These are phyloP conservation scores for Spizellomyces sp. DNA, from an alignment of 192 early-diverging fungal species.

Conservation along the genomic window DNA sequence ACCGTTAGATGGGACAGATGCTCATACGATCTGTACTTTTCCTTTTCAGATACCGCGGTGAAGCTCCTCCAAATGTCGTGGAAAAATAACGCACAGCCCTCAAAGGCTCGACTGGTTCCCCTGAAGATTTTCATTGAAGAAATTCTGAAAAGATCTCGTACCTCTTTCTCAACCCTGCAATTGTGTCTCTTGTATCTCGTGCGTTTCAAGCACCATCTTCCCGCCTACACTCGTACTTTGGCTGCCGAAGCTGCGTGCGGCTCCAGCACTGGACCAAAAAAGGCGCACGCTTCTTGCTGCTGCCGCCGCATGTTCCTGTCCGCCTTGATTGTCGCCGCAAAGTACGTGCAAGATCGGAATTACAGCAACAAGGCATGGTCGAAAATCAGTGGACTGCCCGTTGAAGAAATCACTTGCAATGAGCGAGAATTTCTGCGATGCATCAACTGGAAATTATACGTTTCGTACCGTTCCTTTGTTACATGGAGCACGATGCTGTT, in stretches of 20 bases:
- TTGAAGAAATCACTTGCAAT: slow-evolving; percentile 78
- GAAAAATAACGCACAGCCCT: neutral
- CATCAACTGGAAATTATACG: slow-evolving; percentile 77
- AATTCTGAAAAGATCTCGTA: slow-evolving; percentile 71
- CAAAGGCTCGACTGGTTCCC: slow-evolving; percentile 59
- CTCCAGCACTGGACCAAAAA: neutral
- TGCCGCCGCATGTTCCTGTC: slow-evolving; percentile 66
- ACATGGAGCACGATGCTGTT: slow-evolving; percentile 54
- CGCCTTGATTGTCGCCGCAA: slow-evolving; percentile 67
- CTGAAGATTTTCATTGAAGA: slow-evolving; percentile 74
- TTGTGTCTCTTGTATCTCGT: slow-evolving; percentile 75
- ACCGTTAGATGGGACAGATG: neutral
- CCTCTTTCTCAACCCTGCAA: slow-evolving; percentile 78
- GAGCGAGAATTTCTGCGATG: slow-evolving; percentile 78
- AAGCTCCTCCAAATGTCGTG: neutral
- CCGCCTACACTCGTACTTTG: neutral
- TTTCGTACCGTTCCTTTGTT: slow-evolving; percentile 60
- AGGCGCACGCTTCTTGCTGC: slow-evolving; percentile 52
- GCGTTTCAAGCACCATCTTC: slow-evolving; percentile 48
- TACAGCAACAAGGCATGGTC: slow-evolving; percentile 73
- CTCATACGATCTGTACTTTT: neutral
- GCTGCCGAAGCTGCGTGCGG: neutral
- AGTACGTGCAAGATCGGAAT: slow-evolving; percentile 70
- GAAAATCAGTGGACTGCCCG: slow-evolving; percentile 74
- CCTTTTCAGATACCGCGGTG: slow-evolving; percentile 4